Conservation (phyloP, 345 rosid species). For the Brassica juncea region DNA sequence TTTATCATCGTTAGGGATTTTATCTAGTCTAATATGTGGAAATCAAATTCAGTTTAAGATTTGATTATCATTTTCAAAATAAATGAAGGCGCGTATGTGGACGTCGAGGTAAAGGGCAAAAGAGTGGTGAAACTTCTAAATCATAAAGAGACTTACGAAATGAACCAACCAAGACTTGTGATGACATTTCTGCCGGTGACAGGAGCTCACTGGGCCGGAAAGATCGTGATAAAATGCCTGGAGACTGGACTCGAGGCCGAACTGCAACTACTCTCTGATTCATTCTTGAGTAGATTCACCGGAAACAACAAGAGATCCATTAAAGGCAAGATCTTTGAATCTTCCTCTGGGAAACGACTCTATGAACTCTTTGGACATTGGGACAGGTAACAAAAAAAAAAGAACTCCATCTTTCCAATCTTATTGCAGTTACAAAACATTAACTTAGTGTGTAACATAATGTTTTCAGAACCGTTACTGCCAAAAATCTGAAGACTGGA, state of each 20-base stretch:
- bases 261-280: conserved; percentile 53
- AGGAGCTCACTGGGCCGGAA: conserved; percentile 66
- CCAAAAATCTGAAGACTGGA: conserved; percentile 56
- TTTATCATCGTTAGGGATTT: neutral
- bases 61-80: neutral
- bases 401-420: neutral
- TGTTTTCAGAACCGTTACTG: conserved; percentile 54
- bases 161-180: conserved; percentile 71
- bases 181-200: conserved; percentile 64
- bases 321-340: conserved; percentile 63
- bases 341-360: conserved; percentile 47
- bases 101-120: conserved; percentile 64
- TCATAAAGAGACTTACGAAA: conserved; percentile 65
- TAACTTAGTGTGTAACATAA: neutral
- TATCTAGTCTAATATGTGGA: neutral
- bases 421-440: neutral
- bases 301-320: conserved; percentile 50
- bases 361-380: conserved; percentile 69
- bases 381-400: conserved; percentile 55
- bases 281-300: conserved; percentile 45
- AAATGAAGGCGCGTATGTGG: conserved; percentile 58
- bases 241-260: conserved; percentile 71
- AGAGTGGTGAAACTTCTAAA: conserved; percentile 61
- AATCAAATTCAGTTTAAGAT: neutral
- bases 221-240: conserved; percentile 55